These are phyloP conservation scores for Oryza glumipatula DNA, from an alignment of 176 grass and related monocot genomes.

Conservation along the genomic window DNA sequence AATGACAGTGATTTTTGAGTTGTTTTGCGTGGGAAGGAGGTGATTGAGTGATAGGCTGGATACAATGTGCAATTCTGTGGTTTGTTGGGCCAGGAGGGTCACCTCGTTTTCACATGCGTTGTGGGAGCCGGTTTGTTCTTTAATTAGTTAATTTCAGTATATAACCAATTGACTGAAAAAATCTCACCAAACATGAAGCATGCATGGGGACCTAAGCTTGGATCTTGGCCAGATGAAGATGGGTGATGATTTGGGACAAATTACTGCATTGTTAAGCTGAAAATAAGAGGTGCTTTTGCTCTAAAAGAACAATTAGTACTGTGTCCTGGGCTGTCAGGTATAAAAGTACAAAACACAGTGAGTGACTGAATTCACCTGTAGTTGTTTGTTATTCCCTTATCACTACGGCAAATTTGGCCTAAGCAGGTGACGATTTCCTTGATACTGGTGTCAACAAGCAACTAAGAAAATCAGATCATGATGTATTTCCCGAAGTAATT, in stretches of 20 bases:
- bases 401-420: background rate
- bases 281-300: background rate
- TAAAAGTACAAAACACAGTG: background rate
- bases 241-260: background rate
- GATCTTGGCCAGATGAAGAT: background rate
- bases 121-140: conserved; percentile 13
- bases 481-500: background rate
- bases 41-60: conserved; percentile 35
- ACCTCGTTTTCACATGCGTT: conserved; percentile 7
- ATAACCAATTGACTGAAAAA: background rate
- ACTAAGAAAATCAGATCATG: too few species aligned
- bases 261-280: background rate
- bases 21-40: background rate
- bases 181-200: background rate
- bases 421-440: background rate
- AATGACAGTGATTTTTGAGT: conserved; percentile 39
- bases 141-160: background rate
- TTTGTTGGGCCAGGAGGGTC: background rate
- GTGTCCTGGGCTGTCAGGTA: background rate
- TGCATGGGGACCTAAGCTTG: conserved; percentile 21
- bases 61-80: background rate
- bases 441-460: background rate
- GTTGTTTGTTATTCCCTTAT: background rate
- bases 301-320: background rate
- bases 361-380: background rate